These are phyloP conservation scores for Lachancea fermentati DNA, from an alignment of 805 yeast genomes.

Conservation along the genomic window DNA sequence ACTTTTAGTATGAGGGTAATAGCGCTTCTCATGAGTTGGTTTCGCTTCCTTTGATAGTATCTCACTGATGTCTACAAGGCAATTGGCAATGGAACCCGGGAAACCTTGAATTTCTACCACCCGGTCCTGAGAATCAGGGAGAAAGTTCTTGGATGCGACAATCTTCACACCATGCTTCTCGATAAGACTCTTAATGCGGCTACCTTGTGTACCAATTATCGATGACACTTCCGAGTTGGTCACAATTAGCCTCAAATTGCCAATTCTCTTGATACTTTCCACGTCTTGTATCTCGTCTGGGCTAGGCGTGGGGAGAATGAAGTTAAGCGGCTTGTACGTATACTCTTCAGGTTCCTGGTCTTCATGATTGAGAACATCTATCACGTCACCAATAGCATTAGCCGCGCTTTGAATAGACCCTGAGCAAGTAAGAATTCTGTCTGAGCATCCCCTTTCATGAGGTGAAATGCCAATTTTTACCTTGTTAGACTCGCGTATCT, in stretches of 20 bases:
- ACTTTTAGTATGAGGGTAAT: slow-evolving; percentile 48
- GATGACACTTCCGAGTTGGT: slow-evolving; percentile 88
- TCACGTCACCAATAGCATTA: slow-evolving; percentile 62
- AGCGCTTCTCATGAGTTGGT: slow-evolving; percentile 38
- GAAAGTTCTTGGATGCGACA: slow-evolving; percentile 80
- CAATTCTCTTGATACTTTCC: slow-evolving; percentile 22
- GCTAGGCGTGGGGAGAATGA: slow-evolving; percentile 29
- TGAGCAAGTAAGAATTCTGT: slow-evolving; percentile 72
- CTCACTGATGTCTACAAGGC: slow-evolving; percentile 49
- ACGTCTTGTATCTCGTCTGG: slow-evolving; percentile 25
- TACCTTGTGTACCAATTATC: slow-evolving; percentile 79
- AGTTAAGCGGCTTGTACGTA: slow-evolving; percentile 38
- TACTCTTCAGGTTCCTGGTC: slow-evolving; percentile 45
- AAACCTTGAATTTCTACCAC: slow-evolving; percentile 83
- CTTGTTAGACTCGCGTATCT: slow-evolving; percentile 64
- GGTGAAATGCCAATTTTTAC: slow-evolving; percentile 86
- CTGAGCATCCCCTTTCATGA: slow-evolving; percentile 72
- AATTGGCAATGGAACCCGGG: slow-evolving; percentile 55
- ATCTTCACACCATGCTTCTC: slow-evolving; percentile 63
- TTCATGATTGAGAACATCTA: slow-evolving; percentile 40
- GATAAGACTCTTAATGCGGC: slow-evolving; percentile 64
- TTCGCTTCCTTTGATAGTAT: slow-evolving; percentile 22
- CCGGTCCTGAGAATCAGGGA: slow-evolving; percentile 79
- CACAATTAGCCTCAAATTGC: slow-evolving; percentile 56
- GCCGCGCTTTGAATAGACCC: slow-evolving; percentile 69